Conservation (phyloP, 1,284 basidiomycete genomes). For the Cystobasidium pallidum region DNA sequence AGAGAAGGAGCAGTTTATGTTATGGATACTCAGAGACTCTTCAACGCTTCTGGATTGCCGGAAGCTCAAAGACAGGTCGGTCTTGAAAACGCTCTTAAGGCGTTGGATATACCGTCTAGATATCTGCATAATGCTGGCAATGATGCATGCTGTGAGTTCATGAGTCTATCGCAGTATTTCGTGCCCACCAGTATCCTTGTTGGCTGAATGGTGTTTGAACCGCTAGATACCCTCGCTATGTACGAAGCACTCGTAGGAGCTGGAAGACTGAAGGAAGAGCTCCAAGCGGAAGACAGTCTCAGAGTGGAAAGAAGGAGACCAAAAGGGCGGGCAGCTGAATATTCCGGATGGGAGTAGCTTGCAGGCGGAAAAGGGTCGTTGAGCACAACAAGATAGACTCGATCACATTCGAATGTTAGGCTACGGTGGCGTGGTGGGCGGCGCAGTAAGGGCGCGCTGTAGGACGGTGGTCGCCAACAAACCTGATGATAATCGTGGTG, state of each 20-base stretch:
- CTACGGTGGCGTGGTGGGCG: too few species aligned
- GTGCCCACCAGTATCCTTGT: too few species aligned
- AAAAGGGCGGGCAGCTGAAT: conserved; percentile 4
- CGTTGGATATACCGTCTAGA: conserved; percentile 18
- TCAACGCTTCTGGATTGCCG: conserved; percentile 15
- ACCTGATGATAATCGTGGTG: too few species aligned
- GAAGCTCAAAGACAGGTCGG: conserved; percentile 27
- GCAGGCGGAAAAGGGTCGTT: not conserved
- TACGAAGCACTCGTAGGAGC: conserved; percentile 31
- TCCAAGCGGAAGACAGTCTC: conserved; percentile 9
- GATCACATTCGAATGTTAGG: not conserved
- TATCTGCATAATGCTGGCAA: conserved; percentile 42
- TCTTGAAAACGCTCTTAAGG: conserved; percentile 20
- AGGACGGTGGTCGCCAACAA: too few species aligned
- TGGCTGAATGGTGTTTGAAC: too few species aligned
- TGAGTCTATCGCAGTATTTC: too few species aligned
- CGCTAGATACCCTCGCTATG: conserved; percentile 35
- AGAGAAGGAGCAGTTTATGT: conserved; percentile 24
- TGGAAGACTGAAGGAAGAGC: conserved; percentile 12
- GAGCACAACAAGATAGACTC: not conserved
- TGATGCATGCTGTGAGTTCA: conserved; percentile 40
- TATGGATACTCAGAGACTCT: conserved; percentile 39
- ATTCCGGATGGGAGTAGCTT: not conserved
- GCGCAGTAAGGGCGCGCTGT: too few species aligned
- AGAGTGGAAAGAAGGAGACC: not conserved